Percentiles rank a stretch among this genome's conserved stretches.
These are phyloP conservation scores for Tolypocladium pustulatum DNA, from an alignment of 2,329 filamentous ascomycete species.

Conservation along the genomic window DNA sequence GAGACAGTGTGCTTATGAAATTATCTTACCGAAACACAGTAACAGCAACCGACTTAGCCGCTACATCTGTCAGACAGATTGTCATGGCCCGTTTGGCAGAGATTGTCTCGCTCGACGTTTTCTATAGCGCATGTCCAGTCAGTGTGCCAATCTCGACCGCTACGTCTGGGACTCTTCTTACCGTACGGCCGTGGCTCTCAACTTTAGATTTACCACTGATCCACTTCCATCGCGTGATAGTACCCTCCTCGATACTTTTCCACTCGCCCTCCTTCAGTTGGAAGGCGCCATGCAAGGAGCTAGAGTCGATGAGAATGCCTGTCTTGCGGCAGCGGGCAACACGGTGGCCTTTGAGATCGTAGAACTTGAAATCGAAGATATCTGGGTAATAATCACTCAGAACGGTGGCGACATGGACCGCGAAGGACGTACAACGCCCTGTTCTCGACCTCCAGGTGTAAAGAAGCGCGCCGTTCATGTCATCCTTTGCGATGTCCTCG, in stretches of 20 bases:
- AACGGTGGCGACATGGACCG: not conserved
- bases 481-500: not conserved
- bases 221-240: not conserved
- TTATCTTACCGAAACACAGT: not conserved
- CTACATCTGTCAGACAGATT: not conserved
- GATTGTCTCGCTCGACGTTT: not conserved
- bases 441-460: not conserved
- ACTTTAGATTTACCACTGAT: not conserved
- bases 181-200: not conserved
- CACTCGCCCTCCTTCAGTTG: not conserved
- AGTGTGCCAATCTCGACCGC: not conserved
- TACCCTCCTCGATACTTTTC: not conserved
- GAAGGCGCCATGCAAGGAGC: not conserved
- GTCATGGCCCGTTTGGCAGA: not conserved
- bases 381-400: not conserved
- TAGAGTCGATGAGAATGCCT: not conserved
- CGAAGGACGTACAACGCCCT: not conserved
- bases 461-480: not conserved
- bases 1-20: no score
- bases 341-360: not conserved
- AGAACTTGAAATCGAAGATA: not conserved
- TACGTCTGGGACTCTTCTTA: not conserved
- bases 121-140: not conserved
- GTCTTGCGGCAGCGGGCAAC: not conserved
- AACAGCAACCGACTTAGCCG: not conserved